Base-by-base conservation (phyloP, 2,329 filamentous ascomycete species). In the Xylariaceae sp. region DNA sequence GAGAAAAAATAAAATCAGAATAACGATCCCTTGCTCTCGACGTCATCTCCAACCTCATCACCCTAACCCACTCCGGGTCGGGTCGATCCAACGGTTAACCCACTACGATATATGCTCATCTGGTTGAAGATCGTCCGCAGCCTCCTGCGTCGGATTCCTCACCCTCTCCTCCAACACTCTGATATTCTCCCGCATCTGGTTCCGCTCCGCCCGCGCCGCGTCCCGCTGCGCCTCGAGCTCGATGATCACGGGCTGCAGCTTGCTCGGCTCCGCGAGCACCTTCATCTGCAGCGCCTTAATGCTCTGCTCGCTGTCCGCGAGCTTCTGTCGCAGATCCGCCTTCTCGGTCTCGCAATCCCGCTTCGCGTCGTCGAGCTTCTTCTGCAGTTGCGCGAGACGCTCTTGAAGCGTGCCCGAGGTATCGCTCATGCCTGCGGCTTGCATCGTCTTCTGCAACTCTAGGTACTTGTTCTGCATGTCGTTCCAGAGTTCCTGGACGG, bases 161-260 rank as follows among this genome's bases (percentile, higher is more conserved):
- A 52, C 4, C 56, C 55, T 49, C 39, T 52, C 5, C 42, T 54
- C 44, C 5, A 61, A 15, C 10, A 2, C 5, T 10, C 3, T 51
- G 7, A 56, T 2, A 2, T 23, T 13, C 17, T 35, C 39, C 6
- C 50, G 50, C 3, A 44, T 23, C 47, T 37, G 23, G 18, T 61
- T 51, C 15, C 53, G 50, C 1, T 52, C 35, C 5, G 37, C 5
- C 13, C 44, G n/a, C 1, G 58, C 58, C 18, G 44, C 17, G 18
- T 60, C 30, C 11, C 59, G 58, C 18, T 58, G 58, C 1, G 48
- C 58, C 37, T 62, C 60, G 0, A 60, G 8, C n/a, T 60, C 44
- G 5, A 58, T 54, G 3, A 53, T 17, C n/a, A 10, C 49, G 13
- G 55, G 47, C 52, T 60, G 23, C 11, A 62, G 34, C 10, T 52